Evolutionary conservation across 2,329 filamentous ascomycete genomes (phyloP).

Genomic region (Aschersonia sp.): DNA sequence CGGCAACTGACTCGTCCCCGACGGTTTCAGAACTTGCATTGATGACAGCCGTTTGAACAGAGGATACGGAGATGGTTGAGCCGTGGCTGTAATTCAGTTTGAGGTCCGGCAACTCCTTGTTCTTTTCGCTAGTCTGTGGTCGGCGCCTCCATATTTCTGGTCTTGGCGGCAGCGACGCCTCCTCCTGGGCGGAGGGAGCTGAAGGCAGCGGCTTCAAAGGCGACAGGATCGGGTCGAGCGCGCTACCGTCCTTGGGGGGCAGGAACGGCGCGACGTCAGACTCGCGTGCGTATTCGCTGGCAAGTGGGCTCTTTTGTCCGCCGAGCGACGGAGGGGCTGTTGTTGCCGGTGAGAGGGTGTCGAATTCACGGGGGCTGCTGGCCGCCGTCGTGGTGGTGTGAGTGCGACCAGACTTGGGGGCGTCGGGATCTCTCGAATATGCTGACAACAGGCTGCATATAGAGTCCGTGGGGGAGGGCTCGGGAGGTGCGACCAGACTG

Average conservation of each 20-base stretch:
- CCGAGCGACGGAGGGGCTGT: background rate
- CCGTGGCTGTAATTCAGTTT: constrained; percentile 33
- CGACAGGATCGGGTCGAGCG: background rate
- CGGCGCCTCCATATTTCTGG: constrained; percentile 33
- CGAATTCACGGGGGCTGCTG: constrained; percentile 1
- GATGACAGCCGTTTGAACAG: constrained; percentile 3
- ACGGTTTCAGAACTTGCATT: background rate
- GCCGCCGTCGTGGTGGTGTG: constrained; percentile 3
- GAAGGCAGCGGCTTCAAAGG: background rate
- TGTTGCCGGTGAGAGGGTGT: background rate
- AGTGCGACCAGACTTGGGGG: constrained; percentile 8
- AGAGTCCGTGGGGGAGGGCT: constrained; percentile 29
- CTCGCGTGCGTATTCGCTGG: background rate
- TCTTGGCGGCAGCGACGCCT: constrained; percentile 12
- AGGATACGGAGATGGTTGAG: constrained; percentile 25
- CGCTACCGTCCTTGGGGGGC: constrained; percentile 6
- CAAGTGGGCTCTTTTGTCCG: background rate
- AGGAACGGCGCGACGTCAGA: background rate
- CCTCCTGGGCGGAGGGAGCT: constrained; percentile 5
- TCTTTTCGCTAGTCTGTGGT: constrained; percentile 32
- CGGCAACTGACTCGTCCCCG: background rate
- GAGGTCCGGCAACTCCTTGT: constrained; percentile 30
- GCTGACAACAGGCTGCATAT: constrained; percentile 40
- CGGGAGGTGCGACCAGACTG: constrained; percentile 7
- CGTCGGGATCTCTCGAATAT: constrained; percentile 33